A percentile compares a stretch with the other conserved stretches of the same genome.
Evolutionary conservation across 2,329 filamentous ascomycete genomes (phyloP).

Genomic region (Amylocarpus encephaloides): DNA sequence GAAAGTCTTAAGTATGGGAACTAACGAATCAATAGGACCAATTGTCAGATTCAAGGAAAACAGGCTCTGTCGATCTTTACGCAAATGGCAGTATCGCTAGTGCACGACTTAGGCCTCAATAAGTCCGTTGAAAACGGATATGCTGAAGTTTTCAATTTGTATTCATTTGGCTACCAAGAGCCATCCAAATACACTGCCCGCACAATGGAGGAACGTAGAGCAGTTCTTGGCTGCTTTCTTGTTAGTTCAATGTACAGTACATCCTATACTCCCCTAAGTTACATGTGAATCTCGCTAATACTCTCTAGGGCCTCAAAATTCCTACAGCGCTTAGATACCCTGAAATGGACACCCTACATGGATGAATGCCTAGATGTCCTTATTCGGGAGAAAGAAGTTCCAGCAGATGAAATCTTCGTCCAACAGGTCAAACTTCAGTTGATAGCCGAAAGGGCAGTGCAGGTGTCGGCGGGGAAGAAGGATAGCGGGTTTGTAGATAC

Average conservation of each 20-base stretch:
- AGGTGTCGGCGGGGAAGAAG: neutral
- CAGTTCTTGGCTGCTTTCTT: slow-evolving; percentile 43
- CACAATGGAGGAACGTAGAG: slow-evolving; percentile 45
- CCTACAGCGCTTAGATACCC: slow-evolving; percentile 42
- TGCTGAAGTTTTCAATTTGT: too few species aligned
- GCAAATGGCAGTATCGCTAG: neutral
- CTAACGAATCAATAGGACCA: neutral
- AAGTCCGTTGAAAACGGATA: slow-evolving; percentile 5
- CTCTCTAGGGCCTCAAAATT: slow-evolving; percentile 33
- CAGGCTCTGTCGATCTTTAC: neutral
- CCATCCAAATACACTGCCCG: slow-evolving; percentile 18
- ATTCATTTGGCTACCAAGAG: neutral
- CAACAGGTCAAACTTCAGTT: slow-evolving; percentile 33
- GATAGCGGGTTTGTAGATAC: neutral
- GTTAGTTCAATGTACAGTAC: slow-evolving; percentile 37
- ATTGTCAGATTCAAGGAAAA: slow-evolving; percentile 14
- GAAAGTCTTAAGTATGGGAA: neutral
- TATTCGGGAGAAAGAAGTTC: slow-evolving; percentile 38
- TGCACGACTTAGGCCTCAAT: slow-evolving; percentile 29
- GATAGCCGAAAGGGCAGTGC: slow-evolving; percentile 19
- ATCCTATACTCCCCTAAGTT: slow-evolving; percentile 17
- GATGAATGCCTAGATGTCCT: slow-evolving; percentile 49
- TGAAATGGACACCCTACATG: slow-evolving; percentile 53
- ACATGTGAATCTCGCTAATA: slow-evolving; percentile 12
- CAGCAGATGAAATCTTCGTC: slow-evolving; percentile 45